A percentile compares a stretch with the other conserved stretches of the same genome.
Conservation (phyloP, 1,284 basidiomycete species). For the Cyathus olla region DNA sequence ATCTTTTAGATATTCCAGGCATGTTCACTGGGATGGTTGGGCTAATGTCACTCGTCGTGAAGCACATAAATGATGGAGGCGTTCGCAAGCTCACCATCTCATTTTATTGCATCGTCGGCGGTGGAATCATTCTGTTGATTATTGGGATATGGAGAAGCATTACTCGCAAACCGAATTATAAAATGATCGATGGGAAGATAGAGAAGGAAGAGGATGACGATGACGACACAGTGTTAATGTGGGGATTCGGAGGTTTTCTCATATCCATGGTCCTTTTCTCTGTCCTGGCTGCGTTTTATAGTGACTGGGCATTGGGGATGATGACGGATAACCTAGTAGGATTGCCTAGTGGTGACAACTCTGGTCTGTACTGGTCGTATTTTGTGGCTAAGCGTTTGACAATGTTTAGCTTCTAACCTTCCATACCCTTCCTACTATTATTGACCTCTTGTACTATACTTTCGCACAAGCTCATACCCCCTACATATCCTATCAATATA, state of each 20-base stretch:
- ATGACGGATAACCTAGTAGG: slow-evolving; percentile 31
- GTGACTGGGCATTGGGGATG: slow-evolving; percentile 32
- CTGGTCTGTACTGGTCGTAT: slow-evolving; percentile 33
- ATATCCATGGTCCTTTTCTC: slow-evolving; percentile 24
- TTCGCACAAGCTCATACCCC: too few relatives aligned
- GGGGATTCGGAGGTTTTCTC: slow-evolving; percentile 14
- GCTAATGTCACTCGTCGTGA: slow-evolving; percentile 29
- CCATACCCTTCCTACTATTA: neutral
- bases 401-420: slow-evolving; percentile 26
- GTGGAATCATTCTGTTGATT: slow-evolving; percentile 21
- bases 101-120: slow-evolving; percentile 30
- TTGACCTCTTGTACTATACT: too few relatives aligned
- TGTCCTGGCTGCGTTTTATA: slow-evolving; percentile 31
- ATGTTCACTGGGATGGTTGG: slow-evolving; percentile 36
- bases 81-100: slow-evolving; percentile 25
- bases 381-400: slow-evolving; percentile 31
- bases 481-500: too few relatives aligned
- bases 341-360: slow-evolving; percentile 26
- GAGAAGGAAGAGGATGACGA: neutral
- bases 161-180: neutral
- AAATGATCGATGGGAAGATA: slow-evolving; percentile 12
- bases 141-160: slow-evolving; percentile 11
- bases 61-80: slow-evolving; percentile 19
- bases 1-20: slow-evolving; percentile 23
- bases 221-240: slow-evolving; percentile 18